Evolutionary conservation across 1,284 basidiomycete species (phyloP).

Genomic region (Fomitopsis schrenkii): DNA sequence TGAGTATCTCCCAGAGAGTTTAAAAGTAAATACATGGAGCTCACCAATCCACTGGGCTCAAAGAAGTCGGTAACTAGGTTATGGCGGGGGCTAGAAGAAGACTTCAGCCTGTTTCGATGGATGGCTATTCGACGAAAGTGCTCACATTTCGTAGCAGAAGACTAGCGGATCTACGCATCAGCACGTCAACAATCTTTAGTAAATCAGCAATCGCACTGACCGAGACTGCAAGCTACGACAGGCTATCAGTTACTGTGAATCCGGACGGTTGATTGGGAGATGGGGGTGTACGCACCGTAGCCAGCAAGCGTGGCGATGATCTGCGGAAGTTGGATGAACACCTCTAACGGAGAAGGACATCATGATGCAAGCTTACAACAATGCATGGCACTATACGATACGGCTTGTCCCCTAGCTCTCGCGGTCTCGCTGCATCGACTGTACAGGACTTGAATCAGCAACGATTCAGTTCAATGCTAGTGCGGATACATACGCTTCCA

Average conservation of each 20-base stretch:
- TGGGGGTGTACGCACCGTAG: neutral
- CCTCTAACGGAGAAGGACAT: neutral
- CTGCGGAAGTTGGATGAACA: neutral
- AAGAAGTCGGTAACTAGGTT: neutral
- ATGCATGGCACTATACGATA: neutral
- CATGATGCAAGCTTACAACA: neutral
- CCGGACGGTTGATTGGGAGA: neutral
- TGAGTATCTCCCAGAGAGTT: too few relatives aligned
- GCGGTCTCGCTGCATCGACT: neutral
- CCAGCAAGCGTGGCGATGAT: neutral
- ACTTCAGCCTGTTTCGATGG: neutral
- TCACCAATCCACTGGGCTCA: neutral
- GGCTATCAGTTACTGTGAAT: neutral
- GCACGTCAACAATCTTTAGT: neutral
- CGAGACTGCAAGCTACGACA: neutral
- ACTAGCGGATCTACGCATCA: conserved; percentile 1
- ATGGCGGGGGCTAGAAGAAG: neutral
- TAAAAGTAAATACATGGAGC: neutral
- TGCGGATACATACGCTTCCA: conserved; percentile 13
- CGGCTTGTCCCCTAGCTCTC: neutral
- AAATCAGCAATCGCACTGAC: neutral
- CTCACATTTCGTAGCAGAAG: conserved; percentile 18
- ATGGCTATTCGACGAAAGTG: neutral
- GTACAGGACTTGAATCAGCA: neutral
- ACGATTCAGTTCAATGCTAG: neutral